phyloP scores from a whole-genome alignment of 192 early-diverging fungal genomes.

The Coemansia sp. region DNA sequence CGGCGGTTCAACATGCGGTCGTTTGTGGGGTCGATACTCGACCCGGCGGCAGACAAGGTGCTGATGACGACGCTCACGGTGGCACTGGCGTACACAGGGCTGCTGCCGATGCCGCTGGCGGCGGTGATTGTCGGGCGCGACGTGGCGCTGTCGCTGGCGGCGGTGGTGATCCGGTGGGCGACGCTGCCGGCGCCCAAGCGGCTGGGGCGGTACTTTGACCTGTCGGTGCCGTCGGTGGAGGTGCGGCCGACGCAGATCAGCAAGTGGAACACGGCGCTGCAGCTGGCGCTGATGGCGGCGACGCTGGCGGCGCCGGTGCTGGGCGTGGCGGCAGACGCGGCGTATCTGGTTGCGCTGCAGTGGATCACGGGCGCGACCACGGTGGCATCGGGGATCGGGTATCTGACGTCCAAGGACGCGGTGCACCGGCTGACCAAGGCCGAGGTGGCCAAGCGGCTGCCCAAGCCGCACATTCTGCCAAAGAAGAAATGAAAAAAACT shows the following conservation, averaged over 20 bases:
- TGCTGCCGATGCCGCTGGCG: constrained; percentile 75
- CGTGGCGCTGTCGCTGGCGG: constrained; percentile 67
- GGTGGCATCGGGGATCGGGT: constrained; percentile 71
- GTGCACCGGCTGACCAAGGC: constrained; percentile 60
- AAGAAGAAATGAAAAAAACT: constrained; percentile 5
- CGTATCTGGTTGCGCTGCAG: constrained; percentile 59
- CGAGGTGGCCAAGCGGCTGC: constrained; percentile 42
- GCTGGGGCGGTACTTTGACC: constrained; percentile 76
- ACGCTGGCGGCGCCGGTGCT: constrained; percentile 71
- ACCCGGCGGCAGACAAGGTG: constrained; percentile 91
- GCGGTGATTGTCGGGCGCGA: constrained; percentile 83
- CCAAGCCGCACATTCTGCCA: constrained; percentile 27
- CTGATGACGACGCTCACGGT: constrained; percentile 87
- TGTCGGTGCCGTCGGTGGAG: constrained; percentile 86
- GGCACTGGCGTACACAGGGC: constrained; percentile 62
- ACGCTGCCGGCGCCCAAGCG: constrained; percentile 88
- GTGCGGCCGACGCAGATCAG: constrained; percentile 83
- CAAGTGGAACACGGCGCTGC: constrained; percentile 87
- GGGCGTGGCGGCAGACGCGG: constrained; percentile 55
- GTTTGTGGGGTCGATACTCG: constrained; percentile 81
- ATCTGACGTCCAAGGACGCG: constrained; percentile 69
- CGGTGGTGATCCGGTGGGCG: constrained; percentile 82
- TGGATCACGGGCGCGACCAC: constrained; percentile 65
- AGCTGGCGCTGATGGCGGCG: constrained; percentile 73
- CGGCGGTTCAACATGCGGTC: constrained; percentile 81